Base-by-base conservation (phyloP, 129 eudicot species). In the Sambucus nigra region DNA sequence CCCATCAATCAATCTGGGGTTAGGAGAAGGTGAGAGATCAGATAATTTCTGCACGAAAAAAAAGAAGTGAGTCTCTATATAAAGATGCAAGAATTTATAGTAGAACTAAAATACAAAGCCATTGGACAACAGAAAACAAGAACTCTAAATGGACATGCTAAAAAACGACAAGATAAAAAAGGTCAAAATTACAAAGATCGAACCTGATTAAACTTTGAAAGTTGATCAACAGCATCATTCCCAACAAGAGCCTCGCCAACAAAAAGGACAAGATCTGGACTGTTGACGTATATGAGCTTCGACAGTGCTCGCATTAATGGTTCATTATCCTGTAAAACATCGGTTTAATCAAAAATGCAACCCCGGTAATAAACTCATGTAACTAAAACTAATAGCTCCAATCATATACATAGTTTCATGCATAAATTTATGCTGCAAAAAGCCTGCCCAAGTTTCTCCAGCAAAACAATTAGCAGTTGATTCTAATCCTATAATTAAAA, bases 221-320 rank as follows among this genome's bases (percentile, higher is more conserved):
- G 69, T 47, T 92, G 99, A 75, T 92, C 99, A 40, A 86, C 99
- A n/a, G 87, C 99, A 63, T 92, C 96, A 69, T 92, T 92, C 13
- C 96, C 96, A 22, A 92, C 99, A 29, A 92, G 86, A 50, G 96
- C 94, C 71, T 92, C 99, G 6, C 99, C 99, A 35, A 92, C 99
- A 77, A 92, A 92, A 42, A 92, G 76, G 31, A 86, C 79, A 50
- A 86, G 82, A 66, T 86, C 99, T 61, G 96, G 99, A 78, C 69
- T 86, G 71, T 92, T 92, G 31, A 92, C 85, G 27, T 86, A 73
- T 32, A 92, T 75, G 27, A 92, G 96, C 87, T 92, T 92, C 26
- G 96, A 86, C 32, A 92, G 86, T 7, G 96, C 96, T 64, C 96
- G 81, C 99, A 92, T 92, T 69, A 92, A 39, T 11, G 99, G 99